Conservation (phyloP, 495 filamentous ascomycete species). For the Penicillium bovifimosum region DNA sequence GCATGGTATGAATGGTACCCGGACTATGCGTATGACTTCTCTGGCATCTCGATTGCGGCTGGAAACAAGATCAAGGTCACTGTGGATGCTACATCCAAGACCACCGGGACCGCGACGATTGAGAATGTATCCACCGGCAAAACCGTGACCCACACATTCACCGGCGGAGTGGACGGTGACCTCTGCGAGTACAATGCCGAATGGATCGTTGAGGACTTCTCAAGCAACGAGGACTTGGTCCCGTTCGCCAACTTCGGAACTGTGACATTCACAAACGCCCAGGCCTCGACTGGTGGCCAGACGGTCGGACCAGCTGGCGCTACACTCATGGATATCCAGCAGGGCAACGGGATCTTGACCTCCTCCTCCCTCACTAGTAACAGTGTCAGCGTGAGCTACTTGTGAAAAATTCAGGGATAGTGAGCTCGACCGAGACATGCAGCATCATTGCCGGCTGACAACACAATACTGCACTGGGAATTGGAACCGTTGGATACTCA, state of each 20-base stretch:
- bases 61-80: constrained; percentile 47
- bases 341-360: neutral
- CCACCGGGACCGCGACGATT: constrained; percentile 39
- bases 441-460: too few relatives aligned
- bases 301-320: neutral
- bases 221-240: neutral
- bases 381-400: constrained; percentile 1
- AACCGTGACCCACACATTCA: constrained; percentile 40
- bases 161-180: constrained; percentile 11
- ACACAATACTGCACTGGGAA: neutral
- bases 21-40: constrained; percentile 37
- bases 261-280: neutral
- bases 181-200: constrained; percentile 39
- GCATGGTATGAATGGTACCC: constrained; percentile 58
- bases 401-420: neutral
- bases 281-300: neutral
- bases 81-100: constrained; percentile 35
- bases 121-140: constrained; percentile 45
- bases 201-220: constrained; percentile 52
- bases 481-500: too few relatives aligned
- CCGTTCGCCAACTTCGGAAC: constrained; percentile 2
- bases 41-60: neutral
- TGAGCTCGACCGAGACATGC: neutral
- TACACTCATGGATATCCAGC: constrained; percentile 1
- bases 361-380: neutral